Percentiles rank a stretch among this genome's conserved stretches.
These are phyloP conservation scores for Ganoderma meredithae DNA, from an alignment of 1,284 basidiomycete species.

Conservation along the genomic window DNA sequence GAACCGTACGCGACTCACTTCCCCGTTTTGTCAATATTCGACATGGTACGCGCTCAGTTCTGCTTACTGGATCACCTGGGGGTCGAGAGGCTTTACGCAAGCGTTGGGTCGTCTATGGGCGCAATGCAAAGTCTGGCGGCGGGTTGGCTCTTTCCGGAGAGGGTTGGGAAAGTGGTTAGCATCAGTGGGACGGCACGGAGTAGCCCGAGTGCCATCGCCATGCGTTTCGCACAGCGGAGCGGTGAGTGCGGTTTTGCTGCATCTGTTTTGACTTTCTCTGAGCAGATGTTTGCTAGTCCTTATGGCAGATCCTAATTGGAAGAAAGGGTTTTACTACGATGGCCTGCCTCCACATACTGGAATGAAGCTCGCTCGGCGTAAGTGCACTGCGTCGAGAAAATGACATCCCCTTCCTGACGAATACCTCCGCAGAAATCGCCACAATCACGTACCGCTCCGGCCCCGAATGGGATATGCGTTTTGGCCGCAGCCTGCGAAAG, in stretches of 20 bases:
- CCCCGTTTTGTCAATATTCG: conserved; percentile 92
- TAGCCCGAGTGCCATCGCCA: conserved; percentile 91
- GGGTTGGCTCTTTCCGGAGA: conserved; percentile 90
- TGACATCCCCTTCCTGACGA: conserved; percentile 10
- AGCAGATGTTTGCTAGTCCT: conserved; percentile 67
- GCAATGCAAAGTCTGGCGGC: conserved; percentile 98
- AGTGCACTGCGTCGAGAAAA: conserved; percentile 42
- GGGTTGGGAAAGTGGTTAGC: conserved; percentile 89
- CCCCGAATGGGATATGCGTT: conserved; percentile 98
- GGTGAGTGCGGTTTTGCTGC: conserved; percentile 58
- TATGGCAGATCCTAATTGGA: conserved; percentile 99
- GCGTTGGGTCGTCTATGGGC: conserved; percentile 95
- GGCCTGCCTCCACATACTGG: conserved; percentile 94
- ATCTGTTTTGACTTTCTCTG: conserved; percentile 18
- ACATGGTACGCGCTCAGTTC: conserved; percentile 97
- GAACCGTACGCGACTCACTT: conserved; percentile 90
- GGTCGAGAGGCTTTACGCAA: conserved; percentile 89
- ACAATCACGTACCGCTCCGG: conserved; percentile 99
- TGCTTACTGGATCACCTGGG: conserved; percentile 85
- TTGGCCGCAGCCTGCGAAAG: conserved; percentile 79
- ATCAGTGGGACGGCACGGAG: conserved; percentile 95
- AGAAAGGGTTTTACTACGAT: conserved; percentile 97
- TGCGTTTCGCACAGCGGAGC: conserved; percentile 95
- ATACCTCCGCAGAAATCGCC: conserved; percentile 80
- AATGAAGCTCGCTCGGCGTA: conserved; percentile 98